Evolutionary conservation across 1,284 basidiomycete species (phyloP).

Genomic region (Leucoagaricus sp.): DNA sequence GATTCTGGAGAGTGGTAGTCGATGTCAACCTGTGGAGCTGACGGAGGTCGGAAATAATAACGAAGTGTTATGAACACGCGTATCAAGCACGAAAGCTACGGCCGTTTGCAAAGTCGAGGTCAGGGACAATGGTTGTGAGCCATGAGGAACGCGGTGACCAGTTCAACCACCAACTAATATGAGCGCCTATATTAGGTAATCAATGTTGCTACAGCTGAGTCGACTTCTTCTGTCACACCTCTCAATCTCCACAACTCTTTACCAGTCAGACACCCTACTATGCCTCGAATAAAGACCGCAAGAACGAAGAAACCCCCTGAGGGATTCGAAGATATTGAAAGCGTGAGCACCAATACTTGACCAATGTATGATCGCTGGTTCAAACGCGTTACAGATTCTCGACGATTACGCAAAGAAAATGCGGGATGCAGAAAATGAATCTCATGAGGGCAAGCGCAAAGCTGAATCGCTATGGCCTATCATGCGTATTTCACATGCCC

Average conservation of each 20-base stretch:
- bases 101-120: conserved; percentile 1
- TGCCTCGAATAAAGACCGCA: conserved; percentile 96
- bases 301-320: conserved; percentile 96
- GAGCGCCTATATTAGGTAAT: conserved; percentile 17
- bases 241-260: not conserved
- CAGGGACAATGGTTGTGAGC: conserved; percentile 3
- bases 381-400: conserved; percentile 63
- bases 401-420: conserved; percentile 97
- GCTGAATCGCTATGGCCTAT: conserved; percentile 98
- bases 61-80: conserved; percentile 12
- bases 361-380: not conserved
- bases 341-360: conserved; percentile 40
- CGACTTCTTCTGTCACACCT: no score
- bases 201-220: no score
- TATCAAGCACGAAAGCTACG: conserved; percentile 9
- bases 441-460: conserved; percentile 97
- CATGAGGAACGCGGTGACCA: not conserved
- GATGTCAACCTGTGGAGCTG: conserved; percentile 1
- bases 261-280: conserved; percentile 36
- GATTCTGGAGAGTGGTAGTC: not conserved
- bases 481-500: conserved; percentile 95
- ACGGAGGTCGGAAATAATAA: not conserved
- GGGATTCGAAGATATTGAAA: conserved; percentile 95
- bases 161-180: not conserved
- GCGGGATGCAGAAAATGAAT: conserved; percentile 97